phyloP scores from a whole-genome alignment of 2,329 filamentous ascomycete genomes.

The Aspergillus melleus region DNA sequence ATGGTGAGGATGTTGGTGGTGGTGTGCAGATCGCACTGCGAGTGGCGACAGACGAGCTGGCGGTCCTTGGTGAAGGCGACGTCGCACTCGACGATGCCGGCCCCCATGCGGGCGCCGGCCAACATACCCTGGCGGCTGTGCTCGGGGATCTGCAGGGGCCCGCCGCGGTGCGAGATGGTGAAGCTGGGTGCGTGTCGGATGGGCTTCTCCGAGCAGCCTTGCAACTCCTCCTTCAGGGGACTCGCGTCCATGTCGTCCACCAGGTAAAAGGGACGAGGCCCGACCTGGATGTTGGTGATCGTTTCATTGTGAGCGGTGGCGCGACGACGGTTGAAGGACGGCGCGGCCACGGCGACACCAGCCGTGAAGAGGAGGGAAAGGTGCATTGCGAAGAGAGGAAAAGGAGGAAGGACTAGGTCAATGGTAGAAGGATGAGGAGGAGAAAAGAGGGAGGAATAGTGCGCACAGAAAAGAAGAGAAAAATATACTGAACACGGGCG shows the following conservation, averaged over 20 bases:
- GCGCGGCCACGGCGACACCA: slow-evolving; percentile 13
- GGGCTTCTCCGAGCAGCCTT: slow-evolving; percentile 17
- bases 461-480: no score
- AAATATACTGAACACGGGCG: no score
- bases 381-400: slow-evolving; percentile 8
- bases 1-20: slow-evolving; percentile 22
- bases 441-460: neutral
- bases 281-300: slow-evolving; percentile 22
- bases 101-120: slow-evolving; percentile 20
- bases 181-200: slow-evolving; percentile 14
- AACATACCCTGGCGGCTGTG: slow-evolving; percentile 19
- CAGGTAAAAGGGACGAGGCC: slow-evolving; percentile 21
- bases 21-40: slow-evolving; percentile 22
- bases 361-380: slow-evolving; percentile 12
- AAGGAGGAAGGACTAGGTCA: neutral
- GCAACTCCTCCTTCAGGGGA: slow-evolving; percentile 17
- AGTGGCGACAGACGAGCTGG: slow-evolving; percentile 21
- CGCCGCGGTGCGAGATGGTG: slow-evolving; percentile 22
- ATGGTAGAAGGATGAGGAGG: neutral
- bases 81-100: slow-evolving; percentile 21
- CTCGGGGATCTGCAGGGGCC: slow-evolving; percentile 19
- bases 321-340: slow-evolving; percentile 8
- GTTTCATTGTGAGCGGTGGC: neutral
- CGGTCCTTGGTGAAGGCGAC: slow-evolving; percentile 20
- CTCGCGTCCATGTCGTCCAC: slow-evolving; percentile 20